These are phyloP conservation scores for Plectosphaerella plurivora DNA, from an alignment of 2,329 filamentous ascomycete genomes.

Conservation along the genomic window DNA sequence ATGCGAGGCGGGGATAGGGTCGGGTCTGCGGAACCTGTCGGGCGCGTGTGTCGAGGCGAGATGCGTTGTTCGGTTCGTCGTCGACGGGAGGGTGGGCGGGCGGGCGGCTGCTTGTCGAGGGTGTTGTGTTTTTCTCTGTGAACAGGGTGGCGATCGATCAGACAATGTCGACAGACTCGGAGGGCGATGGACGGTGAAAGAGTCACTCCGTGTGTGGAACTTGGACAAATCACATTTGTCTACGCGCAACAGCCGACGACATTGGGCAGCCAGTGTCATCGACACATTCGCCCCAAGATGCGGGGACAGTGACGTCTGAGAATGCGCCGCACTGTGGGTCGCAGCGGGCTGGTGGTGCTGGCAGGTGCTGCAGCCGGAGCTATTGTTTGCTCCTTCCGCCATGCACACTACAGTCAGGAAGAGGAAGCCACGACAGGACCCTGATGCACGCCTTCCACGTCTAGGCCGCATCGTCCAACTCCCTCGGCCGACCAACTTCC, in stretches of 20 bases:
- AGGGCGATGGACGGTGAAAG: background rate
- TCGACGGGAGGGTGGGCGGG: background rate
- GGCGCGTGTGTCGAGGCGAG: background rate
- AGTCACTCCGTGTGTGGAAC: background rate
- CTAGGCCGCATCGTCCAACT: too few relatives aligned
- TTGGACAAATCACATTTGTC: background rate
- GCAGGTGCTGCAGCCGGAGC: too few relatives aligned
- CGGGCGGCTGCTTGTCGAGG: background rate
- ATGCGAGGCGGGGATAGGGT: constrained; percentile 8
- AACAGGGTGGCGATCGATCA: background rate
- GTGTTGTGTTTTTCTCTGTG: background rate
- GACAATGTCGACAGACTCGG: background rate
- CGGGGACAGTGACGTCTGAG: background rate
- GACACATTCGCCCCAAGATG: background rate
- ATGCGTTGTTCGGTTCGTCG: background rate
- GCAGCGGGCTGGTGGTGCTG: too few relatives aligned
- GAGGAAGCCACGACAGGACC: background rate
- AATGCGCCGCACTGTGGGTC: background rate
- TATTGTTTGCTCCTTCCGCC: background rate
- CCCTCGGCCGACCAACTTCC: too few relatives aligned
- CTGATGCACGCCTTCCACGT: background rate
- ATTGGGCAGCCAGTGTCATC: background rate
- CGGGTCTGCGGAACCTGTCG: background rate
- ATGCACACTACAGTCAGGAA: background rate
- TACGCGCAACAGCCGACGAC: background rate